Evolutionary conservation across 2,329 filamentous ascomycete species (phyloP).

Genomic region (Cladosporium velox): DNA sequence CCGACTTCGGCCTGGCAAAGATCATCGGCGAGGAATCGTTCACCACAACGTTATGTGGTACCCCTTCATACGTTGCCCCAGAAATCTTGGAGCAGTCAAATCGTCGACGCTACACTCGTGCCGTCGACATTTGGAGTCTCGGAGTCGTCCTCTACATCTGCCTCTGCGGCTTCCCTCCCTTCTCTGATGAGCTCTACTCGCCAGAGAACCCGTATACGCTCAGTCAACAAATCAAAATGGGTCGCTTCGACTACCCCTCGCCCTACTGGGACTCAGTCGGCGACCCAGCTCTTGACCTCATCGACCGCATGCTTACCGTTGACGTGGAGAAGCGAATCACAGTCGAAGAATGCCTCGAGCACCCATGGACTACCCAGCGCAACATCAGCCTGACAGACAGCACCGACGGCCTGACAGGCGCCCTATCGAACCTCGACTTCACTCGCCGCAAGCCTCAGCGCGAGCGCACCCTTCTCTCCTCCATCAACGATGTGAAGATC

Average conservation of each 20-base stretch:
- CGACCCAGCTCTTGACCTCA: constrained; percentile 86
- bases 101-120: constrained; percentile 86
- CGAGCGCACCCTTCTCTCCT: constrained; percentile 82
- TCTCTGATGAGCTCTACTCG: constrained; percentile 85
- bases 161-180: constrained; percentile 93
- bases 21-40: constrained; percentile 99
- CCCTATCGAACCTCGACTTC: constrained; percentile 79
- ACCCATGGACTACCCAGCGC: constrained; percentile 75
- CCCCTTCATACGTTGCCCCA: constrained; percentile 86
- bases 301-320: constrained; percentile 91
- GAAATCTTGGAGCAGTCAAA: constrained; percentile 85
- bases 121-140: constrained; percentile 94
- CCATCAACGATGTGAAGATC: constrained; percentile 73
- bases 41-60: constrained; percentile 91
- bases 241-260: constrained; percentile 89
- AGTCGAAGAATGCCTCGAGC: constrained; percentile 84
- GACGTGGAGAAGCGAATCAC: constrained; percentile 81
- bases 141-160: constrained; percentile 99
- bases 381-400: constrained; percentile 64
- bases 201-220: constrained; percentile 80
- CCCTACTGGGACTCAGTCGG: constrained; percentile 93
- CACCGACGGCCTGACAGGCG: constrained; percentile 89
- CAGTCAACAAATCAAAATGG: constrained; percentile 85
- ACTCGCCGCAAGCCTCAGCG: constrained; percentile 75
- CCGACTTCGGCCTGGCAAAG: constrained; percentile 95